Evolutionary conservation across 1,284 basidiomycete genomes (phyloP).

Genomic region (Singerocomus rubriflavus): DNA sequence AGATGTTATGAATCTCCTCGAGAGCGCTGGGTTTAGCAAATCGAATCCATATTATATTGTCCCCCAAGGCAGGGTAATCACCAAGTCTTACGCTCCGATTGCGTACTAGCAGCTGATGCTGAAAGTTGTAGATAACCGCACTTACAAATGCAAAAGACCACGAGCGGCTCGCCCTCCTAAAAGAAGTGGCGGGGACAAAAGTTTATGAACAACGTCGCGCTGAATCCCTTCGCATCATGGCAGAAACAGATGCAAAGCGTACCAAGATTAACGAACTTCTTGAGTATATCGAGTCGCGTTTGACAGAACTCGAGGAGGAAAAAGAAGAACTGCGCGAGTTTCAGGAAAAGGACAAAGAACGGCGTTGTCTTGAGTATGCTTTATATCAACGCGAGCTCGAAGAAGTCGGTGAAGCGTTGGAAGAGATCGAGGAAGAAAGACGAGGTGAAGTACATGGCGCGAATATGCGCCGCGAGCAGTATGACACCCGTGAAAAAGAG

Average conservation of each 20-base stretch:
- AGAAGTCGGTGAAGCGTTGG: slow-evolving; percentile 82
- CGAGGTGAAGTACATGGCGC: slow-evolving; percentile 79
- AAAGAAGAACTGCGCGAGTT: slow-evolving; percentile 98
- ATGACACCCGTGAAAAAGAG: slow-evolving; percentile 79
- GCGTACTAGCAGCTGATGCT: slow-evolving; percentile 10
- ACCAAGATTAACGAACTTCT: slow-evolving; percentile 90
- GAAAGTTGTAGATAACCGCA: slow-evolving; percentile 74
- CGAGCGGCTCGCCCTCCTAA: slow-evolving; percentile 89
- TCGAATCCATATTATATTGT: slow-evolving; percentile 99
- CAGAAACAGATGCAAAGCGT: slow-evolving; percentile 92
- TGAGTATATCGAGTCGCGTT: slow-evolving; percentile 86
- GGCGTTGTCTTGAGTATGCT: slow-evolving; percentile 94
- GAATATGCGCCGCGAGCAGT: slow-evolving; percentile 79
- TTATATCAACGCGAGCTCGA: slow-evolving; percentile 89
- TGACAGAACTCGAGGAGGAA: slow-evolving; percentile 93
- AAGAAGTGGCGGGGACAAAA: slow-evolving; percentile 98
- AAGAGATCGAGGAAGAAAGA: slow-evolving; percentile 82
- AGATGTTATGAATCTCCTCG: slow-evolving; percentile 94
- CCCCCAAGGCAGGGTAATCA: slow-evolving; percentile 90
- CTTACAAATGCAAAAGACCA: slow-evolving; percentile 97
- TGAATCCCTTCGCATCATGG: slow-evolving; percentile 94
- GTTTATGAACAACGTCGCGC: slow-evolving; percentile 95
- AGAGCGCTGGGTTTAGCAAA: slow-evolving; percentile 95
- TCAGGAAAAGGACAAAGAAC: slow-evolving; percentile 92
- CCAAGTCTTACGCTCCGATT: background rate